These are phyloP conservation scores for Lactarius psammicola DNA, from an alignment of 768 basidiomycete genomes.

Conservation along the genomic window DNA sequence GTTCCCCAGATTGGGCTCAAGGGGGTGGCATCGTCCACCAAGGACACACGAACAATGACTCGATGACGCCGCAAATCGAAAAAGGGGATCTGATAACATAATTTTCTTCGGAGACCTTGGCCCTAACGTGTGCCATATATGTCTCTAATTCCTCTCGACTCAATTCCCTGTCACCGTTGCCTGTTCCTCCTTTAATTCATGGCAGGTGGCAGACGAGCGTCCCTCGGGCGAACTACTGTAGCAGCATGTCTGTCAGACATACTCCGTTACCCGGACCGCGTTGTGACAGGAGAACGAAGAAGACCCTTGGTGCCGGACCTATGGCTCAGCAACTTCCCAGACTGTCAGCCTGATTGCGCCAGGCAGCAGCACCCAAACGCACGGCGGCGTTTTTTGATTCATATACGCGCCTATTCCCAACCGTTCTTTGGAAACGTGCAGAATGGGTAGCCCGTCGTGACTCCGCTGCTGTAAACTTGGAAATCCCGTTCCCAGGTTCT, in stretches of 20 bases:
- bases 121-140: neutral
- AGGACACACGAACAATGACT: neutral
- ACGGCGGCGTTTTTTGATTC: conserved; percentile 12
- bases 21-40: conserved; percentile 1
- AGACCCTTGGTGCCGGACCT: neutral
- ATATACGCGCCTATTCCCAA: conserved; percentile 18
- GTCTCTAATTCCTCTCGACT: neutral
- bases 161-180: neutral
- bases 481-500: conserved; percentile 11
- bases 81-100: conserved; percentile 20
- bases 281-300: conserved; percentile 1
- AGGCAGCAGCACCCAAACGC: neutral
- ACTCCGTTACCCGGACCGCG: conserved; percentile 3
- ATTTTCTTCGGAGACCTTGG: conserved; percentile 16
- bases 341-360: conserved; percentile 26
- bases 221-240: conserved; percentile 7
- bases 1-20: neutral
- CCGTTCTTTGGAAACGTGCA: conserved; percentile 22
- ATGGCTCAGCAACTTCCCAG: conserved; percentile 19
- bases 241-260: neutral
- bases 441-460: conserved; percentile 19
- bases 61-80: conserved; percentile 6
- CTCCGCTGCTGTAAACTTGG: conserved; percentile 12
- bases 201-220: conserved; percentile 2
- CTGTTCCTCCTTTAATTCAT: neutral